A percentile compares a stretch with the other conserved stretches of the same genome.
These are phyloP conservation scores for Kregervanrija delftensis DNA, from an alignment of 805 yeast species.

Conservation along the genomic window DNA sequence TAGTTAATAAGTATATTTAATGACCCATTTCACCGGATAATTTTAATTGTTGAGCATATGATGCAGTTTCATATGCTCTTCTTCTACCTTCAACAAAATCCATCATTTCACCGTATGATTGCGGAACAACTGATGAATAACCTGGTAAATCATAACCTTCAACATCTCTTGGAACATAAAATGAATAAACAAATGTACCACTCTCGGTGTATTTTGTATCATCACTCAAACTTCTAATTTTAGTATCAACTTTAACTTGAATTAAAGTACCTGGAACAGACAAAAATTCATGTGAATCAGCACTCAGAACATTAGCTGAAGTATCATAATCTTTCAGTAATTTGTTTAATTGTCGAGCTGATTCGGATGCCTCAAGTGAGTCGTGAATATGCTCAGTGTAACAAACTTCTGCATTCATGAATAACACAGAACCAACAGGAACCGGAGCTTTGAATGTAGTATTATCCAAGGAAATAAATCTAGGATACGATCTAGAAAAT, in stretches of 20 bases:
- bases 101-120: slow-evolving; percentile 88
- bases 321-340: slow-evolving; percentile 43
- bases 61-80: slow-evolving; percentile 78
- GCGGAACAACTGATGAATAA: slow-evolving; percentile 75
- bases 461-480: slow-evolving; percentile 84
- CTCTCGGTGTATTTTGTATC: slow-evolving; percentile 61
- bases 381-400: slow-evolving; percentile 75
- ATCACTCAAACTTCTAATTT: slow-evolving; percentile 51
- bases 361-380: slow-evolving; percentile 19
- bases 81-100: slow-evolving; percentile 85
- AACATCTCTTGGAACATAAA: slow-evolving; percentile 66
- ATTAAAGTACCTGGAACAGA: slow-evolving; percentile 79
- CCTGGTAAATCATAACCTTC: slow-evolving; percentile 41
- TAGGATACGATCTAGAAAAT: slow-evolving; percentile 75
- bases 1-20: background rate
- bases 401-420: slow-evolving; percentile 74
- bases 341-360: slow-evolving; percentile 17
- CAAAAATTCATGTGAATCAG: slow-evolving; percentile 50
- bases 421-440: slow-evolving; percentile 88
- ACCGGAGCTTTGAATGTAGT: slow-evolving; percentile 92
- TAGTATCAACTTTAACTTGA: slow-evolving; percentile 84
- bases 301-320: slow-evolving; percentile 47
- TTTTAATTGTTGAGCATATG: slow-evolving; percentile 45
- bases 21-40: slow-evolving; percentile 14
- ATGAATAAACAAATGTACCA: slow-evolving; percentile 85